These are phyloP conservation scores for Phytophthora pinifolia DNA, from an alignment of 352 stramenopile species.

Conservation along the genomic window DNA sequence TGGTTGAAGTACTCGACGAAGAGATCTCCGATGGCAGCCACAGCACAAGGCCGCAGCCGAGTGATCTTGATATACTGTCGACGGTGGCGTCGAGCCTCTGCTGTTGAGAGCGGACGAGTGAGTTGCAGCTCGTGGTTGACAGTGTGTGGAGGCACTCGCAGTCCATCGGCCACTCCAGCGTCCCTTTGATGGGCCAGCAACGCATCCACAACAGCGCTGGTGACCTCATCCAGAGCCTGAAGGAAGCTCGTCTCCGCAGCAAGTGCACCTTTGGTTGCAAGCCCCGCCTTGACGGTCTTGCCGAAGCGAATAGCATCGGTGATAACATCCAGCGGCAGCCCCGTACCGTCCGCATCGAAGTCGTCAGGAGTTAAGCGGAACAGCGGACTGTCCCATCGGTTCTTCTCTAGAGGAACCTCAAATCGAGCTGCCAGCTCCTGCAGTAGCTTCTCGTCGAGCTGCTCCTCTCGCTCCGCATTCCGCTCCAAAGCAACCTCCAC, in stretches of 20 bases:
- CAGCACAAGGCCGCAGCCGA: constrained; percentile 52
- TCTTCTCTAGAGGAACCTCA: constrained; percentile 91
- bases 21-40: constrained; percentile 52
- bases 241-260: constrained; percentile 70
- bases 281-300: constrained; percentile 68
- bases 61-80: constrained; percentile 86
- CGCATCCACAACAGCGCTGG: constrained; percentile 53
- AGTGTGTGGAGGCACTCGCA: constrained; percentile 38
- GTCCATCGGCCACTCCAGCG: constrained; percentile 49
- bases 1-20: constrained; percentile 84
- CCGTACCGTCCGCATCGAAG: constrained; percentile 36
- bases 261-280: constrained; percentile 61
- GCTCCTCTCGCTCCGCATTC: constrained; percentile 41
- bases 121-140: constrained; percentile 43
- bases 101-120: constrained; percentile 48
- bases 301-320: constrained; percentile 56
- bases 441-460: constrained; percentile 62
- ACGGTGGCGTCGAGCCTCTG: constrained; percentile 68
- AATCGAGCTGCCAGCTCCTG: constrained; percentile 87
- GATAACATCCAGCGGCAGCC: constrained; percentile 48
- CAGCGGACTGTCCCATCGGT: constrained; percentile 93
- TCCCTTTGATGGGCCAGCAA: constrained; percentile 68
- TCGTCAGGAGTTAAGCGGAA: constrained; percentile 62
- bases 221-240: constrained; percentile 68
- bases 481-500: constrained; percentile 56